phyloP scores from a whole-genome alignment of 208 protist genomes.

The Trichomonas tenax region DNA sequence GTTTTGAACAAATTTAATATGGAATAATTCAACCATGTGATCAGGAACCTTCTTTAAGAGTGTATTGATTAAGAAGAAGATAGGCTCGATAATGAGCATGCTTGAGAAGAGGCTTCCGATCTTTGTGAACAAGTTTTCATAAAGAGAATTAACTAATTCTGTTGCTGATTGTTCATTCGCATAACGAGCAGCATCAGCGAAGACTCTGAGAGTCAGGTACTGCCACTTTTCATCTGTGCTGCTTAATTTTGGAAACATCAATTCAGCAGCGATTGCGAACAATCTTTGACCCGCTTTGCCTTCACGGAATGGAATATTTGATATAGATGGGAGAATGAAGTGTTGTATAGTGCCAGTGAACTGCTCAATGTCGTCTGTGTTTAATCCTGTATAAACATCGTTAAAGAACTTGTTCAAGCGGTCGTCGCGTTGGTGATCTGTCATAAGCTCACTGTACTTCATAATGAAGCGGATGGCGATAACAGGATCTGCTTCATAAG shows the following conservation, averaged over 20 bases:
- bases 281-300: neutral
- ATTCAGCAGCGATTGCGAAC: neutral
- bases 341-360: neutral
- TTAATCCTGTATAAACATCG: neutral
- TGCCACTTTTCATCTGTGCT: neutral
- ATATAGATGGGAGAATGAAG: neutral
- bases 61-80: neutral
- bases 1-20: neutral
- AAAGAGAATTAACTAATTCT: neutral
- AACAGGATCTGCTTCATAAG: neutral
- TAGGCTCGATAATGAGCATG: neutral
- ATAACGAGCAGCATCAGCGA: neutral
- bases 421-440: neutral
- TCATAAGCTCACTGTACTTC: neutral
- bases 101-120: neutral
- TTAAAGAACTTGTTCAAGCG: neutral
- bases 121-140: neutral
- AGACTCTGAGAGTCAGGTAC: neutral
- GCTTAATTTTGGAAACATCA: neutral
- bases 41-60: neutral
- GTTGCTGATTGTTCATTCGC: neutral
- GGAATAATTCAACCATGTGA: neutral
- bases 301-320: neutral
- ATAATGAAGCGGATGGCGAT: neutral
- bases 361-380: neutral